A percentile compares a stretch with the other conserved stretches of the same genome.
Conservation (phyloP, 1,139 yeast genomes). For the Yamadazyma atmosphaerica region DNA sequence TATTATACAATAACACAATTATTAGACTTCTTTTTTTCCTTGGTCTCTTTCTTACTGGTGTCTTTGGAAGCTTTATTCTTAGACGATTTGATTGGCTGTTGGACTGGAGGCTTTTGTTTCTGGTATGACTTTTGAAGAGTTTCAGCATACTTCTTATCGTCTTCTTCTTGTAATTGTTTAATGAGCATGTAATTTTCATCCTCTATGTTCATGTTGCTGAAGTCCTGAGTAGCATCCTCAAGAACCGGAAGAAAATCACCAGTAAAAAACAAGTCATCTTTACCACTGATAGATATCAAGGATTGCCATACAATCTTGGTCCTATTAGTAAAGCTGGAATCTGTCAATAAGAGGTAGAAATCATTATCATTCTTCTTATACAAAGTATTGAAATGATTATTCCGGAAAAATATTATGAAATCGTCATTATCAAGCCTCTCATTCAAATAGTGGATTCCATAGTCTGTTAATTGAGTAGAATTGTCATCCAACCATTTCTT, state of each 20-base stretch:
- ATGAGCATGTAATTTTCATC: slow-evolving; percentile 35
- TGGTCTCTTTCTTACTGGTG: slow-evolving; percentile 5
- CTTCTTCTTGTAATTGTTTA: slow-evolving; percentile 58
- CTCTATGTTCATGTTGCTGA: slow-evolving; percentile 11
- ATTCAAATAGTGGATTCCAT: slow-evolving; percentile 54
- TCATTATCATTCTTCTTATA: slow-evolving; percentile 51
- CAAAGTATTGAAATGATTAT: slow-evolving; percentile 80
- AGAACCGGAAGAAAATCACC: slow-evolving; percentile 55
- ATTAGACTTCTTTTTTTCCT: slow-evolving; percentile 18
- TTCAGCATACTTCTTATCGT: slow-evolving; percentile 56
- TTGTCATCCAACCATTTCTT: slow-evolving; percentile 50
- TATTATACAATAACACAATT: slow-evolving; percentile 21
- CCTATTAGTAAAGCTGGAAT: slow-evolving; percentile 56
- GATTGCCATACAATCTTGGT: slow-evolving; percentile 74
- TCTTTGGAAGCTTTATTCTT: slow-evolving; percentile 9
- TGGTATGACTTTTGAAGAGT: slow-evolving; percentile 33
- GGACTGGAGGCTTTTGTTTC: slow-evolving; percentile 13
- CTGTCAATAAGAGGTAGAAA: slow-evolving; percentile 68
- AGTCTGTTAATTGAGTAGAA: slow-evolving; percentile 68
- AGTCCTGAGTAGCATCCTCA: slow-evolving; percentile 21
- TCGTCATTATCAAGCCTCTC: slow-evolving; percentile 37
- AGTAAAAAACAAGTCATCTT: slow-evolving; percentile 63
- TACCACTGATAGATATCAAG: slow-evolving; percentile 63
- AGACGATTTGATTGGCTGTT: slow-evolving; percentile 13
- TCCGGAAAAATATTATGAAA: slow-evolving; percentile 72